Base-by-base conservation (phyloP, 208 protist species). In the Naegleria fowleri region DNA sequence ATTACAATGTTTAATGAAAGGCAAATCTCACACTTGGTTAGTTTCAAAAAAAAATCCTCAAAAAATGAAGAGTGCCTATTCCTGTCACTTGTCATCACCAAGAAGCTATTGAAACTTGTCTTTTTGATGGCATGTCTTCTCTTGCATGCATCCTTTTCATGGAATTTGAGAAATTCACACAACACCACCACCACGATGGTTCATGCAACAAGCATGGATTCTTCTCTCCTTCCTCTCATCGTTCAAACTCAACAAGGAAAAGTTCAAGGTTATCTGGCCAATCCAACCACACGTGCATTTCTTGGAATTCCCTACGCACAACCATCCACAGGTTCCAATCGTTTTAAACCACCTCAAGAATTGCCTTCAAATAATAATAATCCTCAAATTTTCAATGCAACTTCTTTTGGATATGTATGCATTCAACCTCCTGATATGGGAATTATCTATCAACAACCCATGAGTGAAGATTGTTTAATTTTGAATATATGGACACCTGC, bases 401-500 rank as follows among this genome's bases (percentile, higher is more conserved):
- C 90, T 15, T 5, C 0, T 48, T 93, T 93, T 91, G 75, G 59
- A 36, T 33, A 86, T 38, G 39, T 48, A 33, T 92, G 91, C 76
- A 13, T 67, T 29, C 55, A 67, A 67, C 22, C 55, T 3, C 0
- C 4, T 22, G 11, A 15, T 29, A 67, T 15, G 11, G 55, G 55
- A 67, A 67, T 38, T n/a, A 48, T 15, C 5, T n/a, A 75, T 59
- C 9, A 33, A 38, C 90, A 92, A 41, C 13, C 36, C 39, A 41
- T 51, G 36, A 85, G 58, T 48, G 92, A 94, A 86, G 92, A 94
- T 90, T 94, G 92, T 92, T 83, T 94, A 25, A 93, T 83, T 41
- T 59, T 94, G 43, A 92, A 94, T 48, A 91, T 94, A n/a, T 94
- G 67, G 16, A 25, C 36, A 16, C 92, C 92, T 41, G 33, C 76